Percentiles rank a stretch among this genome's conserved stretches.
These are phyloP conservation scores for Fusarium sp. DNA, from an alignment of 2,329 filamentous ascomycete species.

Conservation along the genomic window DNA sequence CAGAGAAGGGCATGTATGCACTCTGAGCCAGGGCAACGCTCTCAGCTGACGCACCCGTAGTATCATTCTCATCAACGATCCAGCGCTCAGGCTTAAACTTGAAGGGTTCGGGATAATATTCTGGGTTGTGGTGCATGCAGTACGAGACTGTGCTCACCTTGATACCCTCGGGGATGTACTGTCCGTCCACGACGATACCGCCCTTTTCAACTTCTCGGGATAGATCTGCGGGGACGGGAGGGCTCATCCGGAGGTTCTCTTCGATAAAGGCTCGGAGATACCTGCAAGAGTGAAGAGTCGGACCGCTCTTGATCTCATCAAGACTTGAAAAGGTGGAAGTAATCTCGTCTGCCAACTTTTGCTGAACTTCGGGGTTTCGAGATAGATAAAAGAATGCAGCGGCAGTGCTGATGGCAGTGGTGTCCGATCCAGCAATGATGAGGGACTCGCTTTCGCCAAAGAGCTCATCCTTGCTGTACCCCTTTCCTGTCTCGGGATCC, in stretches of 20 bases:
- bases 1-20: constrained; percentile 24
- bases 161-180: constrained; percentile 25
- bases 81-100: constrained; percentile 31
- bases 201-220: constrained; percentile 28
- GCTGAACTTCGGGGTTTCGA: constrained; percentile 6
- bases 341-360: constrained; percentile 23
- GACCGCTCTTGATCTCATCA: constrained; percentile 18
- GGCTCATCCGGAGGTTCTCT: constrained; percentile 38
- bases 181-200: constrained; percentile 22
- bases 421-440: constrained; percentile 37
- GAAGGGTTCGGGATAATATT: constrained; percentile 19
- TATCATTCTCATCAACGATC: constrained; percentile 9
- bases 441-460: constrained; percentile 40
- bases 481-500: constrained; percentile 40
- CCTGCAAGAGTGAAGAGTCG: constrained; percentile 22
- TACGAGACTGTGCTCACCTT: constrained; percentile 19
- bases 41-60: not conserved
- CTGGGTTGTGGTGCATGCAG: constrained; percentile 29
- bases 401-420: constrained; percentile 26
- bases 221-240: constrained; percentile 31
- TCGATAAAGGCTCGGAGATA: constrained; percentile 42
- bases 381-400: constrained; percentile 36
- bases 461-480: constrained; percentile 35
- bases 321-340: constrained; percentile 7
- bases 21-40: constrained; percentile 13